Conservation (phyloP, 371 early-diverging fungal species). For the Rhizomucor miehei region DNA sequence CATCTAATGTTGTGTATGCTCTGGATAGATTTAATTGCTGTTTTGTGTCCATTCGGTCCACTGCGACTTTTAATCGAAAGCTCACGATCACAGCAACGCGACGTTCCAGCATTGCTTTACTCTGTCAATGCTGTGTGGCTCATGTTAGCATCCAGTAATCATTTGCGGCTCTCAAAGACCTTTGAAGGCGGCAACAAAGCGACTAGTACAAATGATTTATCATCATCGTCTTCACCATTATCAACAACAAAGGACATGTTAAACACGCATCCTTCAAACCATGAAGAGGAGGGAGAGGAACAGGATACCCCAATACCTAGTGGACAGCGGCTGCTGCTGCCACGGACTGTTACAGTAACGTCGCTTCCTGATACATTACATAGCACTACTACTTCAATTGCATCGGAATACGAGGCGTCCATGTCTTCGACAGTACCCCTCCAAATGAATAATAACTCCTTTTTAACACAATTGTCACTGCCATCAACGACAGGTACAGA, state of each 20-base stretch:
- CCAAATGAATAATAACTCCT: constrained; percentile 1
- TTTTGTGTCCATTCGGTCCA: constrained; percentile 90
- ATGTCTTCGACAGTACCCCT: constrained; percentile 16
- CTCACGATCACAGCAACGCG: constrained; percentile 65
- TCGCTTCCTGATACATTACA: constrained; percentile 16
- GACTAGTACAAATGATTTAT: neutral
- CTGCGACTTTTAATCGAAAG: constrained; percentile 79
- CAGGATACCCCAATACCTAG: neutral
- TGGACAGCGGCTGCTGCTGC: neutral
- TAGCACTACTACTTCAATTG: constrained; percentile 3
- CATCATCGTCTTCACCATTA: no score
- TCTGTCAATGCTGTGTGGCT: constrained; percentile 76
- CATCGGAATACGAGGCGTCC: constrained; percentile 15
- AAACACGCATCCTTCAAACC: no score
- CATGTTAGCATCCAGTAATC: constrained; percentile 63
- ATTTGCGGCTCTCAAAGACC: constrained; percentile 17
- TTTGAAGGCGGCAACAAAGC: neutral
- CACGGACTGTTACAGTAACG: constrained; percentile 9
- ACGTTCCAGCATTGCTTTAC: constrained; percentile 82
- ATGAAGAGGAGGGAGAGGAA: no score
- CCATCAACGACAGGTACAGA: neutral
- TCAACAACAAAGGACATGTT: no score
- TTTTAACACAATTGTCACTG: no score
- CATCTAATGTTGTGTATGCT: no score
- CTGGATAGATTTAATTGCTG: constrained; percentile 76